These are phyloP conservation scores for Ophiosphaerella korrae DNA, from an alignment of 2,329 filamentous ascomycete species.

Conservation along the genomic window DNA sequence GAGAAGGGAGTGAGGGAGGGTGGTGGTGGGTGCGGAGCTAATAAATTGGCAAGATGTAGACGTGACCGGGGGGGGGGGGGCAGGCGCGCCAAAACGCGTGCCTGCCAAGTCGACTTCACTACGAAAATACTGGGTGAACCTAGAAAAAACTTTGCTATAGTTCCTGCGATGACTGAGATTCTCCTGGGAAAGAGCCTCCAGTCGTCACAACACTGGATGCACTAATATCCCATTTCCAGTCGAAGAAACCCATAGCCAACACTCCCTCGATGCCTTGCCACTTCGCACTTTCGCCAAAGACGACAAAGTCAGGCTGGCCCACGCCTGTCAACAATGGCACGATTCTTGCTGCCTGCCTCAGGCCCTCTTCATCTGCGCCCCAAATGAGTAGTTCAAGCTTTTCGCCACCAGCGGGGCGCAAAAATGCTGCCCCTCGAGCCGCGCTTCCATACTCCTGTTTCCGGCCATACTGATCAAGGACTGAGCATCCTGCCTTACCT, in stretches of 20 bases:
- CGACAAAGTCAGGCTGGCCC: slow-evolving; percentile 63
- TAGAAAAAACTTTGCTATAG: no score
- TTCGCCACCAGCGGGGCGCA: slow-evolving; percentile 55
- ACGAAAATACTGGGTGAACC: slow-evolving; percentile 5
- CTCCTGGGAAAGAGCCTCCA: not conserved
- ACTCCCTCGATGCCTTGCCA: slow-evolving; percentile 60
- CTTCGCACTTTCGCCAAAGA: slow-evolving; percentile 53
- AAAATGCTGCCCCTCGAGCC: slow-evolving; percentile 57
- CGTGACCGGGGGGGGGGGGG: slow-evolving; percentile 11
- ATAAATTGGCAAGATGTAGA: slow-evolving; percentile 8
- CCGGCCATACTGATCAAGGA: slow-evolving; percentile 28
- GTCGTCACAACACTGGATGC: slow-evolving; percentile 49
- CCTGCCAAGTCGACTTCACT: not conserved
- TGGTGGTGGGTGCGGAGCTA: not conserved
- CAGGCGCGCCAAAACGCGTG: slow-evolving; percentile 15
- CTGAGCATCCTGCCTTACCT: slow-evolving; percentile 16
- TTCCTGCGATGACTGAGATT: no score
- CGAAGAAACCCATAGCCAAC: slow-evolving; percentile 62
- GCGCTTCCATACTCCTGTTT: slow-evolving; percentile 32
- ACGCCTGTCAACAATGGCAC: slow-evolving; percentile 62
- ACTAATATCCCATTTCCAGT: slow-evolving; percentile 59
- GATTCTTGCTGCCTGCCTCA: slow-evolving; percentile 58
- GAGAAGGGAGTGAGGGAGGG: slow-evolving; percentile 2
- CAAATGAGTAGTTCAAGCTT: slow-evolving; percentile 62
- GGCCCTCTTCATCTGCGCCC: slow-evolving; percentile 55